These are phyloP conservation scores for Marchantia polymorpha DNA, from an alignment of 225 moss, liverwort and hornwort species.

Conservation along the genomic window DNA sequence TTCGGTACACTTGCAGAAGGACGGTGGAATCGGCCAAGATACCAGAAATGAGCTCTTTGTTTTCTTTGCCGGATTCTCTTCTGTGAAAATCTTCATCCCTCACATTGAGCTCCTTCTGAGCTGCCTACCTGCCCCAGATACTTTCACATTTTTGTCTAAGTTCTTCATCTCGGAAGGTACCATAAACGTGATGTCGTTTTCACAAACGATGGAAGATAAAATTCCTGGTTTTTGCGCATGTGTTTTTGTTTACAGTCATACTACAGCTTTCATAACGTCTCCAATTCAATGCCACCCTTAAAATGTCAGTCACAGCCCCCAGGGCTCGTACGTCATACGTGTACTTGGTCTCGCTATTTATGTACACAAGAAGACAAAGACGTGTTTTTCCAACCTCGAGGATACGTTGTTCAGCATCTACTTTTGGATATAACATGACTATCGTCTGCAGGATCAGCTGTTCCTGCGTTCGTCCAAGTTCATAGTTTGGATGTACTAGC, in stretches of 20 bases:
- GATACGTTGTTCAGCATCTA: not conserved
- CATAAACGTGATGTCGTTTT: not conserved
- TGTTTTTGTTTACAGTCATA: no score
- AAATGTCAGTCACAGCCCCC: no score
- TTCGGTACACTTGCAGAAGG: slow-evolving; percentile 32
- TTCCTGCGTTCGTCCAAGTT: slow-evolving; percentile 58
- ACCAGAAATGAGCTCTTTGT: slow-evolving; percentile 56
- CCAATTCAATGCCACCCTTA: no score
- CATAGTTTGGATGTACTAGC: slow-evolving; percentile 67
- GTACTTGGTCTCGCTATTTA: no score
- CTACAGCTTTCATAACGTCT: no score
- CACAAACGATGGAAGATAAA: no score
- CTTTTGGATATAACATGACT: not conserved
- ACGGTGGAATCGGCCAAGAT: slow-evolving; percentile 32
- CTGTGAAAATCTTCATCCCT: slow-evolving; percentile 50
- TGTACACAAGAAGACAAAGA: no score
- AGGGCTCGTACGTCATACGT: no score
- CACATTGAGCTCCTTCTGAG: slow-evolving; percentile 65
- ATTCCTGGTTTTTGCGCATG: no score
- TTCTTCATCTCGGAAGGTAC: slow-evolving; percentile 58
- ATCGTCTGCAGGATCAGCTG: slow-evolving; percentile 48
- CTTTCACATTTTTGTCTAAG: slow-evolving; percentile 58
- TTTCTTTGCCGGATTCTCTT: slow-evolving; percentile 51
- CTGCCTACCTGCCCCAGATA: slow-evolving; percentile 44
- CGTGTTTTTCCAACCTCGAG: not conserved